Evolutionary conservation across 1,139 yeast genomes (phyloP), one percentile per base, ranked within the genome.

Genomic region (Nakaseomyces uthaithaninus): DNA sequence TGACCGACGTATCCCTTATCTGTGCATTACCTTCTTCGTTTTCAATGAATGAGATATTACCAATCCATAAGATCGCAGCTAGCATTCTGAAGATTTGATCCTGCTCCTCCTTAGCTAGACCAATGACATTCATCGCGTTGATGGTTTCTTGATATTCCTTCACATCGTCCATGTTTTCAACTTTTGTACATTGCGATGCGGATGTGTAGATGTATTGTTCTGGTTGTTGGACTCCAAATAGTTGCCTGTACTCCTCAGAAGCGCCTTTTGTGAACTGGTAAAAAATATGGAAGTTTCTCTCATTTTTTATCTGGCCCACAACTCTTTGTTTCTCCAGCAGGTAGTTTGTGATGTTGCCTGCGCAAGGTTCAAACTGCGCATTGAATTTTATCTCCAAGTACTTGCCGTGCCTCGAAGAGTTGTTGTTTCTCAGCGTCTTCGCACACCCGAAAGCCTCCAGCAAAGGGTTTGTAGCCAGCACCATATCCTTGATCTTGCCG

Each of bases 361-460:
- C 89, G 37, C 86, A 80, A 1, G 98, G 98, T 59, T 84, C 94
- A 54, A 79, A 85, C 41, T 76, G 72, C 15, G 74, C 68, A 60
- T 86, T 84, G 68, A 93, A 93, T 55, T 76, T 78, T 52, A 93
- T 93, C 63, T 93, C 96, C 43, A 93, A 71, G 61, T 93, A 93
- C 63, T 93, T 93, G 37, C 99, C 99, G 64, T 91, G 98, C 60
- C 99, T 77, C 12, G 97, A 89, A 17, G 96, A 86, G 64, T 93
- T 93, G 65, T 93, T 86, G 63, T 93, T 93, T 61, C 98, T 75
- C 55, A 93, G 71, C 0, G 99, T 93, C 63, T 91, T 93, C 12
- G 99, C 98, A 72, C 98, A 93, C 16, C 99, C 99, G 65, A 93
- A 91, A 0, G 96, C 82, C 63, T 93, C 99, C 54, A 93, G 72